Conservation (phyloP, 2,329 filamentous ascomycete genomes). For the Podosphaera leucotricha region DNA sequence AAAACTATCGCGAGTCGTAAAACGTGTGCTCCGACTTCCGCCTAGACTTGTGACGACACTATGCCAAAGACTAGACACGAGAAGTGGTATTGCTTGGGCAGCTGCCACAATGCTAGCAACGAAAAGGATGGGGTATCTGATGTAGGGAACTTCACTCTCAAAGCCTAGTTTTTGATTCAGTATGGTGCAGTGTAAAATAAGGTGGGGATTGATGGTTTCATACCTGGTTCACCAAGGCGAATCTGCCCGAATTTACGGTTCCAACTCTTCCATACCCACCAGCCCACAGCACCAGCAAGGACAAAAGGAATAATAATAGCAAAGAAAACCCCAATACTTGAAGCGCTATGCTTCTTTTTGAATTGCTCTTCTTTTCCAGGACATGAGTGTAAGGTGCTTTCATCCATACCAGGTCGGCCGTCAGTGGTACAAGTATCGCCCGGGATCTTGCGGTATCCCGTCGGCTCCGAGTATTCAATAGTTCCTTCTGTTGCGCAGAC, state of each 20-base stretch:
- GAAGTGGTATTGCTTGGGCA: slow-evolving; percentile 39
- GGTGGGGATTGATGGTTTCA: slow-evolving; percentile 2
- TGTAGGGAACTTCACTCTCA: slow-evolving; percentile 49
- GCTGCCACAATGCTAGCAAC: slow-evolving; percentile 40
- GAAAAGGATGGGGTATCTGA: slow-evolving; percentile 61
- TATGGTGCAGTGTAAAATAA: background rate
- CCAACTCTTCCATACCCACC: slow-evolving; percentile 70
- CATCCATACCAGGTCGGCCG: slow-evolving; percentile 53
- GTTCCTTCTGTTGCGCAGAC: slow-evolving; percentile 36
- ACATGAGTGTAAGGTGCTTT: slow-evolving; percentile 37
- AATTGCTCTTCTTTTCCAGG: slow-evolving; percentile 65
- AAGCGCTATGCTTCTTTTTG: slow-evolving; percentile 44
- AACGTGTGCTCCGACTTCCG: slow-evolving; percentile 27
- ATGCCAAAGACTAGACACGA: slow-evolving; percentile 52
- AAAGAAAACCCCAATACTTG: slow-evolving; percentile 60
- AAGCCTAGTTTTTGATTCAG: slow-evolving; percentile 18
- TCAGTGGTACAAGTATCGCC: slow-evolving; percentile 50
- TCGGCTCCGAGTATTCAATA: slow-evolving; percentile 62
- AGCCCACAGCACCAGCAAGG: slow-evolving; percentile 49
- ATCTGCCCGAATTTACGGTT: slow-evolving; percentile 80
- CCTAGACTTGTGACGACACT: slow-evolving; percentile 28
- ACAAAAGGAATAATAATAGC: slow-evolving; percentile 55
- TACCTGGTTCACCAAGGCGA: slow-evolving; percentile 50
- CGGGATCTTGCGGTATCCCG: slow-evolving; percentile 73
- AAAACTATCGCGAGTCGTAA: slow-evolving; percentile 76